Evolutionary conservation across 2,329 filamentous ascomycete species (phyloP), one percentile per base, ranked within the genome.

Genomic region (Penicillium sp.): DNA sequence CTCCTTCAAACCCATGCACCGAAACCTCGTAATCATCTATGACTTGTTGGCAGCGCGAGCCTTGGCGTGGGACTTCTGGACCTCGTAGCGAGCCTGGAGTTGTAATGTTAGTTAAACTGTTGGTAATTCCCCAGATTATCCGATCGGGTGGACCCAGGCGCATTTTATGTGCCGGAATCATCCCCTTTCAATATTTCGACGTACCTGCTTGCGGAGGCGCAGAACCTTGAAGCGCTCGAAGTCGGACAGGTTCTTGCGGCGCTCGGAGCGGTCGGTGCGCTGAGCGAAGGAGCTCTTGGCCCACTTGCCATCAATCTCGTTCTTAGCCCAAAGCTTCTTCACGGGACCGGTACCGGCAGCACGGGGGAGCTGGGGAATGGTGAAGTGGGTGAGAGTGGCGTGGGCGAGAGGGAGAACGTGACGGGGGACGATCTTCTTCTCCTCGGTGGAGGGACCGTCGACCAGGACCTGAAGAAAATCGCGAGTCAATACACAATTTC

Each of bases 211-310:
- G 89, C 93, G 95, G 82, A 97, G 85, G 81, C 93, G 88, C 87
- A 97, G 85, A 73, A 97, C 94, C 90, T 99, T 97, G 91, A 97
- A 99, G 80, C 94, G 89, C 85, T 99, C 94, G 77, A 99, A 99
- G 86, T 99, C 94, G 81, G 88, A 95, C 69, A 99, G 84, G 74
- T 86, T 86, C 83, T 88, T 89, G 84, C 94, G 89, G 83, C 90
- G 89, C 80, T 90, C 84, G 72, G 85, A 84, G 82, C 90, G 88
- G 70, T 87, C 86, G 76, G 89, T 87, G 86, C 91, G 92, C 90
- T 99, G 94, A 74, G 92, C 91, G 88, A 89, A 96, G 79, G 86
- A 86, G 84, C 86, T 92, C 82, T 90, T 84, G 76, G 88, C 86
- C 89, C 91, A 97, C 84, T 95, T 95, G 77, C 85, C 79, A 77